phyloP scores from a whole-genome alignment of 352 stramenopile genomes.

The Pythium rhizo-oryzae region DNA sequence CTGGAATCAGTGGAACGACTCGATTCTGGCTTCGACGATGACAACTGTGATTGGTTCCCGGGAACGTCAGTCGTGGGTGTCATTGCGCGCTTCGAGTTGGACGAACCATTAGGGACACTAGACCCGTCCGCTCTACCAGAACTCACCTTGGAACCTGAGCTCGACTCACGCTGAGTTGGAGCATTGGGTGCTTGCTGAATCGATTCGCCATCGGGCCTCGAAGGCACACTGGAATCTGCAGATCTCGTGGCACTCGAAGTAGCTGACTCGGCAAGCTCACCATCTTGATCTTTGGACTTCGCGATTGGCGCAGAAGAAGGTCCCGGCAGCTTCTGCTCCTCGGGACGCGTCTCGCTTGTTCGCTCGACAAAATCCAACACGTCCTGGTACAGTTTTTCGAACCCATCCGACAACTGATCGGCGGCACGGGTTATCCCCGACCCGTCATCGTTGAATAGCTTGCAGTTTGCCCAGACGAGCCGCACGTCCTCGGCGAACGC shows the following conservation, averaged over 20 bases:
- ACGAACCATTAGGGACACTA: neutral
- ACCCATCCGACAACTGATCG: slow-evolving; percentile 63
- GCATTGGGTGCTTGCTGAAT: neutral
- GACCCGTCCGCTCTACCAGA: neutral
- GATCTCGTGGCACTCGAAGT: neutral
- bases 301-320: neutral
- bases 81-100: neutral
- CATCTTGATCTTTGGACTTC: neutral
- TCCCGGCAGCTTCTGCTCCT: slow-evolving; percentile 13
- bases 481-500: slow-evolving; percentile 76
- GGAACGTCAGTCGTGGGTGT: neutral
- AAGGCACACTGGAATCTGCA: neutral
- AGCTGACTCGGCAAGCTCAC: too few relatives aligned
- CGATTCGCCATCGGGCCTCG: neutral
- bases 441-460: slow-evolving; percentile 83
- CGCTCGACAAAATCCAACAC: slow-evolving; percentile 37
- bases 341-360: neutral
- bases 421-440: slow-evolving; percentile 78
- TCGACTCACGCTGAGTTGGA: neutral
- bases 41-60: neutral
- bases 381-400: slow-evolving; percentile 63
- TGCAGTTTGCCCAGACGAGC: slow-evolving; percentile 86
- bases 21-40: neutral
- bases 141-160: neutral
- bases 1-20: neutral